Evolutionary conservation across 192 early-diverging fungal genomes (phyloP).

Genomic region (Chytriomyces sp.): DNA sequence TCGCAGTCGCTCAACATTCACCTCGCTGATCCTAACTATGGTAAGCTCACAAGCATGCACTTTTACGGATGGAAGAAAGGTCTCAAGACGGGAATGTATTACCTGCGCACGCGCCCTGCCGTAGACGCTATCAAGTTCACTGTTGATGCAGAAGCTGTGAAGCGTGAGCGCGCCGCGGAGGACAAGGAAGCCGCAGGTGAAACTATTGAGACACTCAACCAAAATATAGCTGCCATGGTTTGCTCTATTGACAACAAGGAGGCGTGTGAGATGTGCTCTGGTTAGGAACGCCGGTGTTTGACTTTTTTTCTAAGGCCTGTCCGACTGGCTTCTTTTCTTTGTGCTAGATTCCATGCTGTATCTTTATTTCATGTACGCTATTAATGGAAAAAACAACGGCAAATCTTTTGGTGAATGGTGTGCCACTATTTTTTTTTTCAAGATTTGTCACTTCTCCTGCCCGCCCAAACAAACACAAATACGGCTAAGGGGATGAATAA

Average conservation of each 20-base stretch:
- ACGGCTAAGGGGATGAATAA: constrained; percentile 3
- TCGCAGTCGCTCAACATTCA: constrained; percentile 95
- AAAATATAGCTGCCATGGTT: constrained; percentile 64
- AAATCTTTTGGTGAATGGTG: no score
- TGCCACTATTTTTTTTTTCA: not conserved
- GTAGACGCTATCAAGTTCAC: constrained; percentile 98
- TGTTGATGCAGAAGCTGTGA: constrained; percentile 75
- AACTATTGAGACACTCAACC: constrained; percentile 55
- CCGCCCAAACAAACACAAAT: not conserved
- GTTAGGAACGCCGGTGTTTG: constrained; percentile 15
- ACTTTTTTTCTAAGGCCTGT: not conserved
- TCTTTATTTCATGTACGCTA: not conserved
- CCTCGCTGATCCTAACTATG: constrained; percentile 90
- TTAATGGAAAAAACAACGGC: not conserved
- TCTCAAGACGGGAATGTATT: constrained; percentile 99
- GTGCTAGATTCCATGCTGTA: not conserved
- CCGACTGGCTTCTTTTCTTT: not conserved
- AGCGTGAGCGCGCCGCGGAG: constrained; percentile 31
- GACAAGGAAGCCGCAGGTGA: constrained; percentile 15
- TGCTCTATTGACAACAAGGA: constrained; percentile 95
- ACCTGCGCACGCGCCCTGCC: constrained; percentile 93
- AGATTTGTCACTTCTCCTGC: not conserved
- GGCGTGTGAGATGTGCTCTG: constrained; percentile 84
- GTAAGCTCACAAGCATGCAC: constrained; percentile 95
- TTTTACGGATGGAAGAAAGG: constrained; percentile 98